Evolutionary conservation across 805 yeast species (phyloP).

Genomic region (Yarrowia sp.): DNA sequence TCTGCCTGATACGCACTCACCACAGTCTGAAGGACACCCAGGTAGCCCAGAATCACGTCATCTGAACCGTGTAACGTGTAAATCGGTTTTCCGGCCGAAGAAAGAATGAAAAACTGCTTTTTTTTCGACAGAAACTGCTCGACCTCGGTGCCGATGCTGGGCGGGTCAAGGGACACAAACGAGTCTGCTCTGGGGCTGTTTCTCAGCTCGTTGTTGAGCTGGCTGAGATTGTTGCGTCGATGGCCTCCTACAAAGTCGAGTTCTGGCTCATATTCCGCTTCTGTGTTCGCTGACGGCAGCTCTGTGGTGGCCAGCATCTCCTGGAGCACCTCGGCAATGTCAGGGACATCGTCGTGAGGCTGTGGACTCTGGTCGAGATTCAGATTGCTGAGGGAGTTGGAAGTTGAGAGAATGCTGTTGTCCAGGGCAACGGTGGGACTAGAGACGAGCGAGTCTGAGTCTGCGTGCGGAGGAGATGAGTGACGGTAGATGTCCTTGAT

Average conservation of each 20-base stretch:
- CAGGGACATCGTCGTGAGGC: slow-evolving; percentile 9
- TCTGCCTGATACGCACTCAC: slow-evolving; percentile 59
- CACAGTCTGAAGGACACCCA: slow-evolving; percentile 79
- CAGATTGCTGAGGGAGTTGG: slow-evolving; percentile 8
- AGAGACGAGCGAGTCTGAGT: neutral
- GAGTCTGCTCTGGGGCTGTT: slow-evolving; percentile 1
- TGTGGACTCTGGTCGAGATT: neutral
- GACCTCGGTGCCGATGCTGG: slow-evolving; percentile 24
- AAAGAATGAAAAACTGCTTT: slow-evolving; percentile 75
- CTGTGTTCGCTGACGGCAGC: neutral
- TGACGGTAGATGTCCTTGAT: slow-evolving; percentile 19
- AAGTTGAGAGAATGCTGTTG: neutral
- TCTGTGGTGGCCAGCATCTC: slow-evolving; percentile 12
- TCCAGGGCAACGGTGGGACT: slow-evolving; percentile 11
- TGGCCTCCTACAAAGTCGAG: slow-evolving; percentile 18
- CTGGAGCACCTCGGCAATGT: slow-evolving; percentile 6
- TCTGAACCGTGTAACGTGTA: slow-evolving; percentile 75
- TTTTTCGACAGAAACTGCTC: slow-evolving; percentile 39
- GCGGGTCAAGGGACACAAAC: slow-evolving; percentile 14
- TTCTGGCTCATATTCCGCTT: slow-evolving; percentile 15
- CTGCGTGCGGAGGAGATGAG: slow-evolving; percentile 4
- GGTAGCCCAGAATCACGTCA: slow-evolving; percentile 60
- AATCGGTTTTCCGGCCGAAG: slow-evolving; percentile 85
- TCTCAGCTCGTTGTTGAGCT: slow-evolving; percentile 5
- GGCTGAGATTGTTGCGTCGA: slow-evolving; percentile 3